Base-by-base conservation (phyloP, 257 asterid genomes). In the Forsythia suspensa region DNA sequence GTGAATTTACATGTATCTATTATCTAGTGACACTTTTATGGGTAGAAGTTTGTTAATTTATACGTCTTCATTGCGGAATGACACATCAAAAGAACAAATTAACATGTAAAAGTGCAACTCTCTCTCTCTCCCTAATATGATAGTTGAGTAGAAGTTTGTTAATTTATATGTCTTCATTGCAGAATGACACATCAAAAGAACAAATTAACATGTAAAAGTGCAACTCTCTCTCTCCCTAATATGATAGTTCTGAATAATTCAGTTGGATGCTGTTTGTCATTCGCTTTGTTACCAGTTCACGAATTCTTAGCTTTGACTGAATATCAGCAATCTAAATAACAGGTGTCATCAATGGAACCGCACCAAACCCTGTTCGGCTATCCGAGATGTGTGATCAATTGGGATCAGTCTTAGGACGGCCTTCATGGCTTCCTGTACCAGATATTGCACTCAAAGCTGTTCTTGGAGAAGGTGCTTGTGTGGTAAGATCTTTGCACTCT, bases 391-490 rank as follows among this genome's bases (percentile, higher is more conserved):
- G 99, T 46, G 83, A 86, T 59, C 94, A 88, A 12, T 81, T 95
- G 86, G 99, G 99, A 43, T 87, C 96, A 0, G 92, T 82, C 5
- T 77, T 92, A 84, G 98, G 96, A 43, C 91, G 99, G 55, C 99
- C 99, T 4, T 95, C 99, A 0, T 95, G 99, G 99, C 89, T 95
- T 43, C 98, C 98, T 0, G 99, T 95, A 67, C 99, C 99, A 8
- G 97, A 91, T 36, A 20, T 95, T 55, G 99, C 98, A 4, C 91
- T 95, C 63, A 89, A 86, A 85, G 97, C 96, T 37, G 94, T 92
- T 55, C 98, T 95, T 6, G 98, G 98, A 20, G 99, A 95, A 86
- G 99, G 99, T 36, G 97, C 99, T 78, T 79, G 86, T 46, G 98
- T 93, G 96, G 99, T 95, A 87, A 77, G 90, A 76, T 4, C 44